Base-by-base conservation (phyloP, 1,139 yeast species). In the Sugiyamaella castrensis region DNA sequence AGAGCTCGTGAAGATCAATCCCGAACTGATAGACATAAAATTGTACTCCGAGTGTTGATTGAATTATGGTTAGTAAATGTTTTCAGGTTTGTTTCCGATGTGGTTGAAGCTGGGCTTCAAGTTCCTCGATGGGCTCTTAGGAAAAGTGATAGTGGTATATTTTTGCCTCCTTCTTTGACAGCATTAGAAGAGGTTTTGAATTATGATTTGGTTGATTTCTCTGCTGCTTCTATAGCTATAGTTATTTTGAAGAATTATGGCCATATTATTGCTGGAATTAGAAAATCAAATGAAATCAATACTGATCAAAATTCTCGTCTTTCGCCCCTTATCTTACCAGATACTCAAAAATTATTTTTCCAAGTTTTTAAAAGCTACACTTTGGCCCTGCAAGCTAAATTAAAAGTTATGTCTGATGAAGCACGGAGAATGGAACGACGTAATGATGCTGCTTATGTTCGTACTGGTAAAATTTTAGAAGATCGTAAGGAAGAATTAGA, bases 11-110 rank as follows among this genome's bases (percentile, higher is more conserved):
- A 77, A 30, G 79, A 74, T 27, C 59, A 66, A 6, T 68, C 70
- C 1, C 67, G 79, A 34, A 50, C 74, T 1, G 58, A 68, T 5
- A 73, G 73, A 40, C 81, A 81, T 53, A 77, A 78, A 57, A 71
- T 72, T 19, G 68, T 82, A 30, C 55, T 85, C 4, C 72, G 82
- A 33, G 58, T 87, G 1, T 60, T 84, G 12, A 75, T 79, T 34
- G 96, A 88, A 62, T 72, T 87, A 41, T 74, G 80, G 60, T 59
- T 81, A 2, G 77, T 76, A n/a, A 91, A 88, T 0, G 64, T 65
- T 7, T 57, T 61, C 45, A 43, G 62, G 19, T 52, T 48, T 29
- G 49, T 53, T 1, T 37, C 59, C 3, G 63, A 63, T 46, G 52
- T 52, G 12, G 33, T 45, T 15, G 53, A 48, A 9, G 46, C 53